Evolutionary conservation across 2,329 filamentous ascomycete species (phyloP), one percentile per base, ranked within the genome.

Genomic region (Aspergillus glaucus): DNA sequence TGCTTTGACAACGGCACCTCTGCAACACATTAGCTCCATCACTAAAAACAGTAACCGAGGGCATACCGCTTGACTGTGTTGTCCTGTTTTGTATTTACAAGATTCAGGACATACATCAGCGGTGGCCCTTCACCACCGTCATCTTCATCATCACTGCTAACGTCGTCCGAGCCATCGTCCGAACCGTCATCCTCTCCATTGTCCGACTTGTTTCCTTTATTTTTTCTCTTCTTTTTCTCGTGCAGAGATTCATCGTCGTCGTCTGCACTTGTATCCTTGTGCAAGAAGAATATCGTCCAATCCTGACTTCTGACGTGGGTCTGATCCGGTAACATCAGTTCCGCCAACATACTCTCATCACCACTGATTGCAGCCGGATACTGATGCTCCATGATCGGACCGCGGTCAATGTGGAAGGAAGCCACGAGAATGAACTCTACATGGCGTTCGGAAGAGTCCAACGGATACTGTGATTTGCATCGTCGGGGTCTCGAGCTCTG

Each of bases 221-320:
- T 75, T 70, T 42, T 73, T 69, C 45, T 76, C 56, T 52, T 62
- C 72, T 63, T 66, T 46, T 62, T 65, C 17, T 76, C 62, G 71
- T 70, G 56, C 69, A 73, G 48, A 66, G 75, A 59, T 58, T 88
- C 86, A 49, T 84, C 80, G 26, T 90, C 87, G 51, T 95, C 91
- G 49, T 88, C 85, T 45, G 86, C 83, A 51, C 83, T 91, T 3
- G 85, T 88, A 67, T 98, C 93, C 68, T 97, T 97, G 73, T 98
- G 93, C 49, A 98, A 69, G 66, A 98, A 98, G 75, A 98, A 98
- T 48, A 97, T 95, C 39, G 93, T 98, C 93, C 93, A 98, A 68
- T 98, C 93, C 71, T 97, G 91, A 63, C 87, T 92, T 36, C 93
- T 82, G 52, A 93, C 84, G 71, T 98, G 93, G 19, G 92, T 90